Percentiles rank a stretch among this genome's conserved stretches.
Conservation (phyloP, 768 basidiomycete genomes). For the Rhodotorula paludigena region DNA sequence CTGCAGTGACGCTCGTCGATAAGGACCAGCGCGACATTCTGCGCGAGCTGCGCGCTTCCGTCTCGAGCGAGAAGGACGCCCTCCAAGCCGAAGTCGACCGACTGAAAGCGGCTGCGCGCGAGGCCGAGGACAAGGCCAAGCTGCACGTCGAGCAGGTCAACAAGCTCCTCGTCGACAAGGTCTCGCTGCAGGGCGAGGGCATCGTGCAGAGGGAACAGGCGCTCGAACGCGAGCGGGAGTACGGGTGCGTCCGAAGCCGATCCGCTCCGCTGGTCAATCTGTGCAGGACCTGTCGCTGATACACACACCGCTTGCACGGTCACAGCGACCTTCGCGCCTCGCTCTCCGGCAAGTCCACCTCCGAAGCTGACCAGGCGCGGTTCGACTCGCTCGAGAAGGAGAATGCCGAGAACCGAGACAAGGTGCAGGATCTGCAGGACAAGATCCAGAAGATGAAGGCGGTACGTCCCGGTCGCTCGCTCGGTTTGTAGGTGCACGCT, state of each 20-base stretch:
- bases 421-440: slow-evolving; percentile 48
- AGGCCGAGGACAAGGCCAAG: slow-evolving; percentile 72
- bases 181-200: slow-evolving; percentile 81
- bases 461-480: slow-evolving; percentile 50
- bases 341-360: slow-evolving; percentile 69
- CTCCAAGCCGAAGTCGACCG: slow-evolving; percentile 65
- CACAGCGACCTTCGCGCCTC: slow-evolving; percentile 69
- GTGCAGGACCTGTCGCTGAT: background rate
- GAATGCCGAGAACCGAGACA: slow-evolving; percentile 60
- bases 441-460: slow-evolving; percentile 74
- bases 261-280: slow-evolving; percentile 8
- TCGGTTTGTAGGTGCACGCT: background rate
- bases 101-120: slow-evolving; percentile 63
- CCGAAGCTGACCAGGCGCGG: slow-evolving; percentile 73
- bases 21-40: slow-evolving; percentile 91
- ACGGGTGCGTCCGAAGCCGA: slow-evolving; percentile 56
- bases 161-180: slow-evolving; percentile 79
- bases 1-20: slow-evolving; percentile 77
- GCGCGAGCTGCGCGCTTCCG: slow-evolving; percentile 73
- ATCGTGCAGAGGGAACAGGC: slow-evolving; percentile 81
- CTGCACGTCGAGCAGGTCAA: slow-evolving; percentile 82
- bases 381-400: slow-evolving; percentile 73
- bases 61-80: slow-evolving; percentile 75
- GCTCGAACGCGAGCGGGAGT: slow-evolving; percentile 77
- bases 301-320: too few species aligned